A percentile compares a stretch with the other conserved stretches of the same genome.
Conservation (phyloP, 228 moss, liverwort and hornwort species). For the Sphagnum magellanicum region DNA sequence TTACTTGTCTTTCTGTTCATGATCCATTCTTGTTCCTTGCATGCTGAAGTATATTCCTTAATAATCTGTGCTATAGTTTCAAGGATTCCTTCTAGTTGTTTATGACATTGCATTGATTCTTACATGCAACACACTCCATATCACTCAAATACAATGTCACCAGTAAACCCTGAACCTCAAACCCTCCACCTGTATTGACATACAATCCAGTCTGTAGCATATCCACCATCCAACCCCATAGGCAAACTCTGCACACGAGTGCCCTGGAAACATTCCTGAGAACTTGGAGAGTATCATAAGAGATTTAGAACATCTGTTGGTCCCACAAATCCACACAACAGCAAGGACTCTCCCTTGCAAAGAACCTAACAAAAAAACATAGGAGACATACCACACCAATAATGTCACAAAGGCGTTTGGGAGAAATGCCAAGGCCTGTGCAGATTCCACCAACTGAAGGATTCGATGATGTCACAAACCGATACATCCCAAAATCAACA, state of each 20-base stretch:
- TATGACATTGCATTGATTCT: too few species aligned
- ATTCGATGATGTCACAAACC: conserved; percentile 96
- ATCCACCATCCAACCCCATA: not conserved
- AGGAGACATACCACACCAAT: conserved; percentile 75
- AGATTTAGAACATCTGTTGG: not conserved
- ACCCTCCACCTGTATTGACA: too few species aligned
- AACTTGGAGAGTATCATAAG: too few species aligned
- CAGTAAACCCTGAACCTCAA: too few species aligned
- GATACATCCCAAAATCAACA: conserved; percentile 95
- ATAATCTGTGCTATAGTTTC: too few species aligned
- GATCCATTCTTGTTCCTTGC: too few species aligned
- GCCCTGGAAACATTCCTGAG: too few species aligned
- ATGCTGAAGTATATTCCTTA: too few species aligned
- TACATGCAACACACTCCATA: not conserved
- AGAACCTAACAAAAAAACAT: not conserved
- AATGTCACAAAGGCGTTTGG: conserved; percentile 85
- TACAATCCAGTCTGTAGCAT: not conserved
- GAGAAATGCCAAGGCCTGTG: conserved; percentile 91
- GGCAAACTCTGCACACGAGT: not conserved
- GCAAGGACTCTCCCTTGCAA: not conserved
- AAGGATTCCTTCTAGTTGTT: too few species aligned
- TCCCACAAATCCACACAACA: not conserved
- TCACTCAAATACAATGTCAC: not conserved
- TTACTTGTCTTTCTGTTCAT: too few species aligned
- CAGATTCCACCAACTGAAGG: conserved; percentile 95